phyloP scores from a whole-genome alignment of 148 eudicot genomes.

The Pharnaceum exiguum region DNA sequence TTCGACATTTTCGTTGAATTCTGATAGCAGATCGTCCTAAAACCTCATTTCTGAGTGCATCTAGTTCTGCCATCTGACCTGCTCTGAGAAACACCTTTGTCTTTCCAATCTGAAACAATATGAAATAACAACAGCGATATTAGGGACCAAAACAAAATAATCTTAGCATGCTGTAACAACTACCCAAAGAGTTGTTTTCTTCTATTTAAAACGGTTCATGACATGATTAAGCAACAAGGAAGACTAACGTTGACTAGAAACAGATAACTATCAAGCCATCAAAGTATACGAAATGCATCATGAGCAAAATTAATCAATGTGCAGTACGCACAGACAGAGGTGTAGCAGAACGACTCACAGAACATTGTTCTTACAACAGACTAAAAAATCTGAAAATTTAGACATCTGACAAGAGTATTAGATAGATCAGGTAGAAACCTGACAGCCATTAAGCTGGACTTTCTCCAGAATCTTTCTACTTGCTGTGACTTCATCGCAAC shows the following conservation, averaged over 20 bases:
- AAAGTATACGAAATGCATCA: not conserved
- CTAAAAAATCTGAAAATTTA: not conserved
- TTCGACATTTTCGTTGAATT: conserved; percentile 66
- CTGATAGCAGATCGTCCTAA: conserved; percentile 72
- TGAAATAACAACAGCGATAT: conserved; percentile 3
- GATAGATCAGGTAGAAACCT: conserved; percentile 39
- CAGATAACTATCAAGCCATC: not conserved
- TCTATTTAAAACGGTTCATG: not conserved
- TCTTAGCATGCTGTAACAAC: not conserved
- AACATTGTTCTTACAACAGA: no score
- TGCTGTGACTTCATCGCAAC: conserved; percentile 59
- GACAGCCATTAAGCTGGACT: conserved; percentile 72
- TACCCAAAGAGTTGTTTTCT: not conserved
- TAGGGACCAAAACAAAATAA: conserved; percentile 1
- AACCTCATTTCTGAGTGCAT: conserved; percentile 65
- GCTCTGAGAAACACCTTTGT: conserved; percentile 95
- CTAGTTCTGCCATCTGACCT: conserved; percentile 98
- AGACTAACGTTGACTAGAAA: not conserved
- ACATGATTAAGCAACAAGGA: not conserved
- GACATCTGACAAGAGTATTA: not conserved
- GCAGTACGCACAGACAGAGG: not conserved
- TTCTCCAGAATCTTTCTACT: conserved; percentile 63
- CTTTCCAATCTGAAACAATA: conserved; percentile 72
- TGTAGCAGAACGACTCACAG: no score
- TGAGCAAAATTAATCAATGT: not conserved